Base-by-base conservation (phyloP, 441 rosid genomes). In the Erodium trifolium region DNA sequence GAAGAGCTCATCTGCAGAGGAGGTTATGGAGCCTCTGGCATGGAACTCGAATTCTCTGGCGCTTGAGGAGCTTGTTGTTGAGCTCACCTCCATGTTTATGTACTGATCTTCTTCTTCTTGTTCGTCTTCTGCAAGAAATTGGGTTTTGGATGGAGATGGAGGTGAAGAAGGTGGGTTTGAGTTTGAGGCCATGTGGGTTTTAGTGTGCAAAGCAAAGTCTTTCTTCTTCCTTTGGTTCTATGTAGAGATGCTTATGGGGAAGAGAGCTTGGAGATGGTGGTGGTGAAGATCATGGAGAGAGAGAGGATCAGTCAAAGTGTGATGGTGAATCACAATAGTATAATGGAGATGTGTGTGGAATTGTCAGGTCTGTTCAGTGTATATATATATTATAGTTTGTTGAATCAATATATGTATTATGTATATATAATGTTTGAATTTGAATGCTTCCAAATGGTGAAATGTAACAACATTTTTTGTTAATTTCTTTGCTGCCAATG, bases 1-100 rank as follows among this genome's bases (percentile, higher is more conserved):
- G 85, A 94, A 94, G 16, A 94, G 98, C 70, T 94, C 97, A 59
- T 94, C 99, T 10, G 99, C 98, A 0, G 97, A 88, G 14, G 83
- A 19, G 3, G 73, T 72, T 3, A 78, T 72, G 11, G 76, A 5
- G 19, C 70, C 84, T 66, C 74, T 79, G 12, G 82, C 78, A 65
- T 89, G 91, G 62, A 94, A 94, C 84, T 94, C 98, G 67, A 94
- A 94, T 70, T 90, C 97, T 73, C 81, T 19, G 13, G 13, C 13
- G 8, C 82, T 89, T 2, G 86, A 87, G 4, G 91, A 12, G 7
- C 10, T 8, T 41, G 47, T 8, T 41, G 47, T 41, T 45, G 86
- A 77, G 71, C 77, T 81, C 72, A 91, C 60, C 29, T 94, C 97
- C 82, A 94, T 87, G 63, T 88, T 88, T 53, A 94, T 88, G 84